phyloP scores from a whole-genome alignment of 345 rosid genomes.

The Hirschfeldia incana region DNA sequence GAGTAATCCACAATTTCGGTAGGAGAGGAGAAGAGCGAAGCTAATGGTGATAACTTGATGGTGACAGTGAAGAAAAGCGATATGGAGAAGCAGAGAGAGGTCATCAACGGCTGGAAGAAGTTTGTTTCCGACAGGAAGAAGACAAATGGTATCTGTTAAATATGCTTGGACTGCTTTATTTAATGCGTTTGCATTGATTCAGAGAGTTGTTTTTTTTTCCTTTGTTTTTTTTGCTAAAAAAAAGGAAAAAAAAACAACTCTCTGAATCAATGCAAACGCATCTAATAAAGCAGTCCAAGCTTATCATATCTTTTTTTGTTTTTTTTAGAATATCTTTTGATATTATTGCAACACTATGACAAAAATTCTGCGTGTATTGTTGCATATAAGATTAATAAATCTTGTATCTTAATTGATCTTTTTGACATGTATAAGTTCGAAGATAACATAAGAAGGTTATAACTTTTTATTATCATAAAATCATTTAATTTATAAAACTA shows the following conservation, averaged over 20 bases:
- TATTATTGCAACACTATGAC: neutral
- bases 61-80: slow-evolving; percentile 53
- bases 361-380: neutral
- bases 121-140: slow-evolving; percentile 50
- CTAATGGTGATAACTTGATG: slow-evolving; percentile 27
- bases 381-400: neutral
- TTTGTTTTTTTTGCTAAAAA: neutral
- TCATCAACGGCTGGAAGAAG: slow-evolving; percentile 57
- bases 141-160: slow-evolving; percentile 42
- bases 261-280: too few species aligned
- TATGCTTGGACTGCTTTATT: slow-evolving; percentile 9
- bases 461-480: neutral
- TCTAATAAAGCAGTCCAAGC: too few species aligned
- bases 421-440: neutral
- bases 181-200: slow-evolving; percentile 25
- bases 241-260: too few species aligned
- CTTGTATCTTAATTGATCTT: neutral
- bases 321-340: neutral
- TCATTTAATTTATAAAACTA: neutral
- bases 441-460: neutral
- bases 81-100: slow-evolving; percentile 54
- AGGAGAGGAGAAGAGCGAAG: slow-evolving; percentile 33
- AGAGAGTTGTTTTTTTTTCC: slow-evolving; percentile 8
- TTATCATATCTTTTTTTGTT: too few species aligned
- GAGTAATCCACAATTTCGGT: slow-evolving; percentile 42